Evolutionary conservation across 2,329 filamentous ascomycete species (phyloP).

Genomic region (Cercospora zeina): DNA sequence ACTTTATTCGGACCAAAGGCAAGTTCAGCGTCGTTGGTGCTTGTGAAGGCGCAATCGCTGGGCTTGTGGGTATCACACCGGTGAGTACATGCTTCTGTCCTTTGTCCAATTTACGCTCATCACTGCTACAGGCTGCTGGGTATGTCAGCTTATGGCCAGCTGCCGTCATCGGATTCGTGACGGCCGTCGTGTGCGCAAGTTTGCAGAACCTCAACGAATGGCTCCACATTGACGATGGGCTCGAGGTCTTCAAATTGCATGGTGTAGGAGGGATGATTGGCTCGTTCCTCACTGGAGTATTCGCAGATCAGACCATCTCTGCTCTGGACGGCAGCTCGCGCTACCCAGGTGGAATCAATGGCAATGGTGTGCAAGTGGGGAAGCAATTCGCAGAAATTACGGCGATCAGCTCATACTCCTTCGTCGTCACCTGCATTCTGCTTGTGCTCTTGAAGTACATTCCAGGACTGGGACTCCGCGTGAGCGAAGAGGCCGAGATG

Average conservation of each 20-base stretch:
- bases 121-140: constrained; percentile 46
- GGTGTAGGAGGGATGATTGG: constrained; percentile 60
- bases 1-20: constrained; percentile 54
- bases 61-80: constrained; percentile 62
- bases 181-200: constrained; percentile 53
- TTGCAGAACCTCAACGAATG: constrained; percentile 56
- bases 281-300: constrained; percentile 60
- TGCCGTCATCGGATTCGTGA: constrained; percentile 58
- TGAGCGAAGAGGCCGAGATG: constrained; percentile 58
- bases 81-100: neutral
- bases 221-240: constrained; percentile 58
- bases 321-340: constrained; percentile 54
- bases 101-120: neutral
- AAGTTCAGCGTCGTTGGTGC: constrained; percentile 59
- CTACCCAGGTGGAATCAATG: constrained; percentile 55
- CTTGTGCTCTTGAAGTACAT: constrained; percentile 57
- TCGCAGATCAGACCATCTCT: constrained; percentile 53
- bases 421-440: constrained; percentile 54
- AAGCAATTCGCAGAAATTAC: constrained; percentile 59
- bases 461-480: constrained; percentile 56
- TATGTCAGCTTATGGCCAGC: constrained; percentile 41
- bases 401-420: constrained; percentile 56
- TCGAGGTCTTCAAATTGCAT: constrained; percentile 62
- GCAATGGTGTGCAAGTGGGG: constrained; percentile 57
- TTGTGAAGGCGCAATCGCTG: constrained; percentile 60